phyloP scores from a whole-genome alignment of 768 basidiomycete genomes.

The Agrocybe pediades region DNA sequence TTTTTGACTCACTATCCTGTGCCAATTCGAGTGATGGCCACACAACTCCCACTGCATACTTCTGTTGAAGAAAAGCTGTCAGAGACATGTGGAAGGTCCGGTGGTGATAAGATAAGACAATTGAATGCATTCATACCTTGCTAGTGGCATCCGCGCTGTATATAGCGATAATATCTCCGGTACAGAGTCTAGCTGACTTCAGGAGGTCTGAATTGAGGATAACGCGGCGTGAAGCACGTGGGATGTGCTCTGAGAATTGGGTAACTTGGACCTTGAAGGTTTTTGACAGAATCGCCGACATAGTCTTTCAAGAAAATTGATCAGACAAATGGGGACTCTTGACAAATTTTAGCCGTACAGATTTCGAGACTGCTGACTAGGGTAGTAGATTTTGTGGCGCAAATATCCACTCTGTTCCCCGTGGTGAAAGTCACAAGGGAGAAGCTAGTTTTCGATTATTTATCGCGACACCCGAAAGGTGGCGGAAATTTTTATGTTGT shows the following conservation, averaged over 20 bases:
- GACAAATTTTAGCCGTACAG: not conserved
- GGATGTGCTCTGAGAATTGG: constrained; percentile 33
- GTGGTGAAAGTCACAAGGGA: too few species aligned
- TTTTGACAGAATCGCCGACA: constrained; percentile 30
- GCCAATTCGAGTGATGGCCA: constrained; percentile 76
- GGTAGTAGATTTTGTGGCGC: too few species aligned
- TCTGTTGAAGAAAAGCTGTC: constrained; percentile 35
- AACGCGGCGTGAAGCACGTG: constrained; percentile 64
- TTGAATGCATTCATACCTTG: constrained; percentile 27
- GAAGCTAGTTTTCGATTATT: too few species aligned
- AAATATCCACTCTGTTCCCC: too few species aligned
- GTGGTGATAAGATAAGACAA: constrained; percentile 1
- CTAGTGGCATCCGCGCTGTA: constrained; percentile 36
- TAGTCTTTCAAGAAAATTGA: constrained; percentile 1
- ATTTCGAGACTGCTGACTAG: constrained; percentile 5
- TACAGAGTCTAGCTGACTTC: constrained; percentile 60
- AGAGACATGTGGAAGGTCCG: constrained; percentile 10
- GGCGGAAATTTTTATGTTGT: too few species aligned
- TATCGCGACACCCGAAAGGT: too few species aligned
- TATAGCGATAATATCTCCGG: constrained; percentile 71
- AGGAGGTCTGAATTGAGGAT: constrained; percentile 62
- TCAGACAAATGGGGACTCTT: not conserved
- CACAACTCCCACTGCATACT: constrained; percentile 66
- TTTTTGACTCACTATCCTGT: constrained; percentile 50
- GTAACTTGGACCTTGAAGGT: constrained; percentile 42